Base-by-base conservation (phyloP, 1,284 basidiomycete genomes). In the Ustilago trichophora region DNA sequence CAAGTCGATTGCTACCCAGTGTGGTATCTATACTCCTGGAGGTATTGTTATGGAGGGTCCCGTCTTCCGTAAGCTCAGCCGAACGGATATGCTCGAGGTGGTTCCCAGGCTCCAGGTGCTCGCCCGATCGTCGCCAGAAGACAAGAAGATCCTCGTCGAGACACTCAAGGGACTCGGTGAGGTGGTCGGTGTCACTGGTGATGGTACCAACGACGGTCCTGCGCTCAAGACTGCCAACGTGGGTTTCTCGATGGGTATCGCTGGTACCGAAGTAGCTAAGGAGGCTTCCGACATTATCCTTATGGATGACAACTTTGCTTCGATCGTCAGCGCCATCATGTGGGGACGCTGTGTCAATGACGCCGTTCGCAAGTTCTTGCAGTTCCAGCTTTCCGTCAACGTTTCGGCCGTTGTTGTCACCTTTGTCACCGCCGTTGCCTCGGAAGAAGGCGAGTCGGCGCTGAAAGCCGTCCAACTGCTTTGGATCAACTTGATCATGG, bases 281-380 rank as follows among this genome's bases (percentile, higher is more conserved):
- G 94, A 98, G 83, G 96, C 96, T 2, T 97, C 93, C 9, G 96
- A 98, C 80, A 97, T 99, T 78, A 95, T 98, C 75, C 87, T 98
- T 41, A 96, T 98, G 93, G 83, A 84, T 62, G 95, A 97, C 84
- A 96, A 98, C 82, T 98, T 98, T 82, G 85, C 75, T 10, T 93
- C 91, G 15, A 95, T 98, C 80, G 92, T 97, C 70, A 90, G 92
- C 76, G 95, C 94, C 52, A 94, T 98, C 78, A 94, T 96, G 87
- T 98, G 95, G 95, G 95, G 95, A 40, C 91, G 95, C 56, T 95
- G 93, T 81, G 94, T 98, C 67, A 98, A 97, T 83, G 95, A 98
- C 81, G 88, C 93, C 0, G 95, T 98, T 63, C 89, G 91, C 82
- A 98, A 98, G 85, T 98, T 98, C 85, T 82, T 98, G 64, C 95